Percentiles rank a stretch among this genome's conserved stretches.
phyloP scores from a whole-genome alignment of 1,284 basidiomycete species.

The Puccinia hordei region DNA sequence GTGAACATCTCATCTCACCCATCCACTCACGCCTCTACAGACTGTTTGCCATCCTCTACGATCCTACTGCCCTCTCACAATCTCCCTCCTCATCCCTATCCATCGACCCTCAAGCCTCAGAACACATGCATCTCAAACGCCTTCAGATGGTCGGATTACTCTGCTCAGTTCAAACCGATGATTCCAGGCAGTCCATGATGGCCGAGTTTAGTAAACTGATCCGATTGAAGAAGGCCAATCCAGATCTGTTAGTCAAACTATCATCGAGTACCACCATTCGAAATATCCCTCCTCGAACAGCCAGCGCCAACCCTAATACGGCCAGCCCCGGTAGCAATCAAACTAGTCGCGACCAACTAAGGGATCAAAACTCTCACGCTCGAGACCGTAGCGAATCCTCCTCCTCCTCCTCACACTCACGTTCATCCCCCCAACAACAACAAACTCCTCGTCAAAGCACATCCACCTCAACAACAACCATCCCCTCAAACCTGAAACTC shows the following conservation, averaged over 20 bases:
- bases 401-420: slow-evolving; percentile 27
- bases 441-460: not conserved
- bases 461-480: not conserved
- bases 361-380: not conserved
- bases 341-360: not conserved
- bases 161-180: slow-evolving; percentile 23
- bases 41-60: slow-evolving; percentile 26
- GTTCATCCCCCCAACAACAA: not conserved
- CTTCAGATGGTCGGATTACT: slow-evolving; percentile 45
- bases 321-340: not conserved
- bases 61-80: not conserved
- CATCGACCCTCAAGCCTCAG: not conserved
- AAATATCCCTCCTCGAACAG: slow-evolving; percentile 3
- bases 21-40: slow-evolving; percentile 30
- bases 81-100: not conserved
- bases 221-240: slow-evolving; percentile 19
- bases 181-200: slow-evolving; percentile 17
- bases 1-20: slow-evolving; percentile 17
- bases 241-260: slow-evolving; percentile 17
- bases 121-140: slow-evolving; percentile 40
- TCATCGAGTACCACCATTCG: slow-evolving; percentile 1
- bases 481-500: not conserved
- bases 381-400: slow-evolving; percentile 25
- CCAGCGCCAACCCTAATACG: slow-evolving; percentile 7
- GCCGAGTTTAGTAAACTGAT: slow-evolving; percentile 39